Conservation (phyloP, 2,329 filamentous ascomycete species). For the Hymenotorrendiella dingleyae region DNA sequence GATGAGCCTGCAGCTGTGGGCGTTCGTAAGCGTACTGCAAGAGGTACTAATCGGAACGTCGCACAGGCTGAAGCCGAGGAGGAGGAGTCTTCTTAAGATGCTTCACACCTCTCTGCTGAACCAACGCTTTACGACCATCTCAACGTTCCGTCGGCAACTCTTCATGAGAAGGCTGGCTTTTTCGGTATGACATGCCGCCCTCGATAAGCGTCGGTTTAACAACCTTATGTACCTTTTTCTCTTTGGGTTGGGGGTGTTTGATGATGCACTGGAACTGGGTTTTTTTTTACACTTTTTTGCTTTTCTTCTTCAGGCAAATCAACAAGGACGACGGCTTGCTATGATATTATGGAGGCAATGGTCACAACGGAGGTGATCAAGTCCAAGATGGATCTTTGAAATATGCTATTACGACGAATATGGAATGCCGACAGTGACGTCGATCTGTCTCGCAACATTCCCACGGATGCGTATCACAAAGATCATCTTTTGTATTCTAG, state of each 20-base stretch:
- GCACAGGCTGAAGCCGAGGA: constrained; percentile 49
- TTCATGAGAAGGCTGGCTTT: constrained; percentile 6
- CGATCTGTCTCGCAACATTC: constrained; percentile 21
- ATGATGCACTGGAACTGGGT: constrained; percentile 17
- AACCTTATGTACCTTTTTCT: constrained; percentile 19
- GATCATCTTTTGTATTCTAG: constrained; percentile 30
- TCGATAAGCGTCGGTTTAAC: constrained; percentile 9
- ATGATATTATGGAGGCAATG: constrained; percentile 26
- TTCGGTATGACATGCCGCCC: constrained; percentile 13
- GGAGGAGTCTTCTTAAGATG: constrained; percentile 41
- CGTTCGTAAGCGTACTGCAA: constrained; percentile 20
- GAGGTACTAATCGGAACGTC: constrained; percentile 31
- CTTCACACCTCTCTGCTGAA: constrained; percentile 9
- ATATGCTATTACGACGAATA: constrained; percentile 19
- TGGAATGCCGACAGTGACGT: constrained; percentile 16
- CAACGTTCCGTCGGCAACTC: constrained; percentile 5
- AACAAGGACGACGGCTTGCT: constrained; percentile 9
- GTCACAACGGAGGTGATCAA: constrained; percentile 21
- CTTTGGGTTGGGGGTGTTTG: constrained; percentile 27
- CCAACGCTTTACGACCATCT: constrained; percentile 15
- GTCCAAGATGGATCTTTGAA: constrained; percentile 21
- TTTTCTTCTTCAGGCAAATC: constrained; percentile 12
- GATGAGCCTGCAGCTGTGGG: constrained; percentile 3
- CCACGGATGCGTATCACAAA: constrained; percentile 22
- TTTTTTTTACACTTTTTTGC: no score